Evolutionary conservation across 768 basidiomycete genomes (phyloP), one percentile per base, ranked within the genome.

Genomic region (Russula griseocarnosa): DNA sequence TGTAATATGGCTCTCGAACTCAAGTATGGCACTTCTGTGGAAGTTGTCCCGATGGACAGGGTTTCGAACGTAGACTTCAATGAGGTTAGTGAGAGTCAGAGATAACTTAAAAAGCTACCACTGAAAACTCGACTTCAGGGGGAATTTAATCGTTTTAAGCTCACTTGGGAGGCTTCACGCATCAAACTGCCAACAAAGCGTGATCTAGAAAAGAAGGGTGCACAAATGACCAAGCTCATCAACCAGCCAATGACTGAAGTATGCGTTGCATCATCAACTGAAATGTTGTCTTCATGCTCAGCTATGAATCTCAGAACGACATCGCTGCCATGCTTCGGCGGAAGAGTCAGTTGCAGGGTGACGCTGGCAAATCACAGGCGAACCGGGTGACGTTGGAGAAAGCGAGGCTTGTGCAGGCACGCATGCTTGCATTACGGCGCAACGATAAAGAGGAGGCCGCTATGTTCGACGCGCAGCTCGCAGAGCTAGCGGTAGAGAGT

Each of bases 161-260:
- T 74, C 61, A 71, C 75, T 0, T 83, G 78, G 66, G 60, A 75
- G 26, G 67, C 56, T 0, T 88, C 90, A 30, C 81, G 84, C 16
- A 73, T 86, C 38, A 83, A 83, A 59, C 68, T 92, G 20, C 94
- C 94, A 0, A 82, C 85, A 26, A 87, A 84, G 70, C 79, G 82
- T 16, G 77, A 81, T 20, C 69, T 94, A 1, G 82, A 87, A 69
- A 83, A 82, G 72, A 94, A 94, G 75, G 73, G 71, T 2, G 81
- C 78, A 3, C 81, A 88, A 59, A 81, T 94, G 72, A 74, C 75
- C 20, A 86, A 83, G 67, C 73, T 90, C 53, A 68, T 79, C 13
- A 79, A 75, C 3, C 84, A 87, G 70, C 82, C 81, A 1, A 76
- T 91, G 76, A 96, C 95, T 1, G 93, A 96, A 81, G 94, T 70